Evolutionary conservation across 805 yeast species (phyloP), one percentile per base, ranked within the genome.

Genomic region (Yarrowia hollandica): DNA sequence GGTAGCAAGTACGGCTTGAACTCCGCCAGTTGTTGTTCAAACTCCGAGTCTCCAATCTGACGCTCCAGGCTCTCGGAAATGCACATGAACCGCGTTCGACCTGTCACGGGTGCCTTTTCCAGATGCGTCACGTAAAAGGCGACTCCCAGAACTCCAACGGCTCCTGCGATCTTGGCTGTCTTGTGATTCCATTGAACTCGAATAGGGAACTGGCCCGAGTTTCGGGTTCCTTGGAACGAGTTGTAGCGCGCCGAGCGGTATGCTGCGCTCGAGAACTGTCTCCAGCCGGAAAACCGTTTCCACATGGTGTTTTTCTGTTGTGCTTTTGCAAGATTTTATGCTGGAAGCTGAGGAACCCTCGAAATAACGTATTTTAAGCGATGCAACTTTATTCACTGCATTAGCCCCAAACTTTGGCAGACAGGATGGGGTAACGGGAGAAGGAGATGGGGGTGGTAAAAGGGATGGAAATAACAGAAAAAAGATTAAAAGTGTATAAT

Each of bases 31-130:
- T 89, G 77, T 60, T 85, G 84, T 3, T 71, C 68, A 69, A 90
- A 91, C 6, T 86, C 79, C 60, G 75, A 75, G 26, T 81, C 81
- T 1, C 96, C 96, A 15, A 87, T 72, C 62, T 70, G 75, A 16
- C 71, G 65, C 66, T 89, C 97, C 28, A 86, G 63, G 75, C 83
- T 80, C 52, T 78, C 77, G 5, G 90, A 86, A 1, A 87, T 75
- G 79, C 90, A 80, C 68, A 90, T 80, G 66, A 90, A 80, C 63
- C 97, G 75, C 26, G 67, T 73, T 52, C 98, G 75, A 28, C 83
- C 82, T 1, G 96, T 84, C 22, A 85, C 85, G 0, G 97, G 97
- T 0, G 96, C 96, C 63, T 81, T 80, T 63, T 90, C 87, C 26
- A 88, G 74, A 64, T 85, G 78, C 26, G 85, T 76, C 25, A 77